Percentiles rank a stretch among this genome's conserved stretches.
Conservation (phyloP, 78 protist species). For the Acrasis kona region DNA sequence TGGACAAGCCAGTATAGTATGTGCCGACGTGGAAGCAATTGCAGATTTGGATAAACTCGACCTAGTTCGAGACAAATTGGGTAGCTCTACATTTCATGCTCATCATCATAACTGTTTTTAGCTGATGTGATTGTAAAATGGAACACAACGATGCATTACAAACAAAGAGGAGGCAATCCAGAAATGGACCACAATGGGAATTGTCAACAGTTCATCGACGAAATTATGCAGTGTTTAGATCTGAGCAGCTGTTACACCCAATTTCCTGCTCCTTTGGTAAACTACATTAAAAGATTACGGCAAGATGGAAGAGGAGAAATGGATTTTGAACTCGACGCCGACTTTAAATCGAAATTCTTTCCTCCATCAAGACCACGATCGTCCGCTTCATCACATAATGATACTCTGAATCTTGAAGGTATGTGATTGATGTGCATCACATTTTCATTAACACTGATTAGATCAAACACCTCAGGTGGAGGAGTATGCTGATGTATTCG, state of each 20-base stretch:
- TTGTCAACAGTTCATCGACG: background rate
- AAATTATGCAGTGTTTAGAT: background rate
- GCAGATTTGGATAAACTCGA: too few relatives aligned
- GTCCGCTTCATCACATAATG: too few relatives aligned
- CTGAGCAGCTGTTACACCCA: background rate
- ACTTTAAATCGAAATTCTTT: background rate
- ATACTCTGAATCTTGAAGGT: too few relatives aligned
- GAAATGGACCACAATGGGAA: background rate
- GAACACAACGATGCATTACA: background rate
- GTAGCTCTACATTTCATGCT: too few relatives aligned
- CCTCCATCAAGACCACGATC: background rate
- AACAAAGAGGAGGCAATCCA: background rate
- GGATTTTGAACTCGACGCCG: background rate
- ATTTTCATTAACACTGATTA: too few relatives aligned
- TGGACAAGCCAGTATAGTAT: too few relatives aligned
- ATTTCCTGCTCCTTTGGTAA: background rate
- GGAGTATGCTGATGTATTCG: too few relatives aligned
- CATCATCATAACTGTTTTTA: too few relatives aligned
- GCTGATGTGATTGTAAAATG: conserved; percentile 1
- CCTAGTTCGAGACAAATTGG: too few relatives aligned
- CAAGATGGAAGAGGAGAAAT: background rate
- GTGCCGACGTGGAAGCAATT: too few relatives aligned
- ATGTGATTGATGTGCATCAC: too few relatives aligned
- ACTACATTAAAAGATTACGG: background rate
- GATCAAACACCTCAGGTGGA: too few relatives aligned